A percentile compares a stretch with the other conserved stretches of the same genome.
Evolutionary conservation across 164 flowering plant species (phyloP).

Genomic region (Tinospora cordifolia): DNA sequence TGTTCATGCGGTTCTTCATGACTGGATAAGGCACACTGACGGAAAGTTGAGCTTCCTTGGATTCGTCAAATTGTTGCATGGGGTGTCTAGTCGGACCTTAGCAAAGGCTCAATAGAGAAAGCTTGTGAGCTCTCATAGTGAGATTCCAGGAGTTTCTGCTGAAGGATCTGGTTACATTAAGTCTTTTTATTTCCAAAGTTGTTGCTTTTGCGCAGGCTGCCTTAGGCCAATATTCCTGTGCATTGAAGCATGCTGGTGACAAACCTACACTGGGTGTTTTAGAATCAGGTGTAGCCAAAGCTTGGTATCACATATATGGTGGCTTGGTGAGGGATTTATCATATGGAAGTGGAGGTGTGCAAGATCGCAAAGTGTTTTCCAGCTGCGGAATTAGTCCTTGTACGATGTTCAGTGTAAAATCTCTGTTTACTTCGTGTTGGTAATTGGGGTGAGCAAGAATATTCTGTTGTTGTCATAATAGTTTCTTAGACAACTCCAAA

Average conservation of each 20-base stretch:
- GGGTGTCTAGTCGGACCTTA: constrained; percentile 53
- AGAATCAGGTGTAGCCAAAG: background rate
- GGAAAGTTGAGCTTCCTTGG: constrained; percentile 95
- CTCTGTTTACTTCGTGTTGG: background rate
- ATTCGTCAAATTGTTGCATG: constrained; percentile 82
- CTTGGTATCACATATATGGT: background rate
- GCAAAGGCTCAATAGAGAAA: constrained; percentile 39
- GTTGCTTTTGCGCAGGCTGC: background rate
- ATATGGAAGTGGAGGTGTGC: background rate
- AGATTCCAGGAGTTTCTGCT: background rate
- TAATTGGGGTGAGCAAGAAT: background rate
- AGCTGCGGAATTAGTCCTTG: background rate
- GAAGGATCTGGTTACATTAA: background rate
- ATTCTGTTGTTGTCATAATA: background rate
- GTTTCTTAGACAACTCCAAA: background rate
- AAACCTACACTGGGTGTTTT: background rate
- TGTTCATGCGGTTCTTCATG: constrained; percentile 77
- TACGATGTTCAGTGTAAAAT: background rate
- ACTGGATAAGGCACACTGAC: constrained; percentile 87
- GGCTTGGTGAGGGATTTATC: background rate
- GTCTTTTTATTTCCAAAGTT: background rate
- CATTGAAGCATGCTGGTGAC: background rate
- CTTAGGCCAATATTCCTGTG: background rate
- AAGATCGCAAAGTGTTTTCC: background rate
- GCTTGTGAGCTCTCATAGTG: background rate